These are phyloP conservation scores for Monilinia fructigena DNA, from an alignment of 2,329 filamentous ascomycete species.

Conservation along the genomic window DNA sequence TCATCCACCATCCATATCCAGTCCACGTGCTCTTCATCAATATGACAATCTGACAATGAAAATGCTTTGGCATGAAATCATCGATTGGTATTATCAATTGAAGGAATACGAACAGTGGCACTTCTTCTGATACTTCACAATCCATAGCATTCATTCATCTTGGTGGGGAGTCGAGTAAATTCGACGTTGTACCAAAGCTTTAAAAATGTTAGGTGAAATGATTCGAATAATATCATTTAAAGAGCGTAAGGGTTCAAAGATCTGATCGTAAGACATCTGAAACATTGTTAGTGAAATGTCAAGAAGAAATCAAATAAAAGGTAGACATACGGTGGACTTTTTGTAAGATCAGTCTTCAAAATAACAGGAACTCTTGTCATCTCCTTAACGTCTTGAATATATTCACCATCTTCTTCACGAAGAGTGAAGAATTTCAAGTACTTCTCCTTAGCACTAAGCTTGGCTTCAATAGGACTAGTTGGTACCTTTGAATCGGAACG, in stretches of 20 bases:
- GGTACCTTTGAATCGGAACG: slow-evolving; percentile 92
- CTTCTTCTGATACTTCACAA: background rate
- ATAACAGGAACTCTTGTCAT: slow-evolving; percentile 98
- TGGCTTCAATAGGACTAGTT: slow-evolving; percentile 68
- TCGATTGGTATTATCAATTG: background rate
- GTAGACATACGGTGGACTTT: slow-evolving; percentile 94
- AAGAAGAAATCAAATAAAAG: background rate
- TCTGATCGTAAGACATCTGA: slow-evolving; percentile 77
- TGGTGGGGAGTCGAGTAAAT: background rate
- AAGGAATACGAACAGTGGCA: background rate
- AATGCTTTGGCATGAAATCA: background rate
- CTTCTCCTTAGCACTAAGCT: slow-evolving; percentile 91
- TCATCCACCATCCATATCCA: background rate
- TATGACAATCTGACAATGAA: slow-evolving; percentile 15
- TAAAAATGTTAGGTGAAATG: slow-evolving; percentile 5
- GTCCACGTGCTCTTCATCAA: slow-evolving; percentile 15
- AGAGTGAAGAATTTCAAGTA: slow-evolving; percentile 88
- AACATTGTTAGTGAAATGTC: slow-evolving; percentile 43
- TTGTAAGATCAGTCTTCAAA: slow-evolving; percentile 94
- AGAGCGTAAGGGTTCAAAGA: slow-evolving; percentile 75
- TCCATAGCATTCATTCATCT: slow-evolving; percentile 25
- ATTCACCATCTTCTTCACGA: slow-evolving; percentile 88
- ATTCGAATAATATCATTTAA: slow-evolving; percentile 22
- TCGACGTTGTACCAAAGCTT: slow-evolving; percentile 19
- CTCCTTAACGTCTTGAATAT: slow-evolving; percentile 97